Base-by-base conservation (phyloP, 2,329 filamentous ascomycete species). In the Sordariomycetes sp. region DNA sequence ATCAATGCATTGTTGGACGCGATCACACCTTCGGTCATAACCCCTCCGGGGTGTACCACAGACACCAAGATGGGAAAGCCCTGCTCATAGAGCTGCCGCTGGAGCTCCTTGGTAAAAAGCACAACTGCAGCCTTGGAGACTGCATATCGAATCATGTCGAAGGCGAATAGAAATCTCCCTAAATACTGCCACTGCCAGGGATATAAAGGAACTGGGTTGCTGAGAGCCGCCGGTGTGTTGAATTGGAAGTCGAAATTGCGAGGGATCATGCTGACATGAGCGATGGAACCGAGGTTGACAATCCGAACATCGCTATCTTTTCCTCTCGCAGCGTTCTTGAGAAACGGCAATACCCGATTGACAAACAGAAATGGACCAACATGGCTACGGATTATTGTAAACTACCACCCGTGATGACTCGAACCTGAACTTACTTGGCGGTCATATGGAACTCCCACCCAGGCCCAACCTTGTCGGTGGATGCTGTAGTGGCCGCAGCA, bases 321-420 rank as follows among this genome's bases (percentile, higher is more conserved):
- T 7, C 38, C 16, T 5, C 14, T 24, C 1, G 44, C 34, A 3
- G 50, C 45, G 5, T 40, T 36, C 8, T 47, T 45, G 6, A 55
- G 40, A 6, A 50, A 39, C 1, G 51, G 49, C 2, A 57, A 34
- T 0, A 53, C 14, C 20, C 42, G 34, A n/a, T 50, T 48, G 6
- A 42, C 47, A 19, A 53, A 36, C 4, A 47, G 30, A 32, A 50
- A 53, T 25, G 45, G 47, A 2, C 49, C 50, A 9, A 53, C 30
- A 28, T 51, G 41, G 25, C 50, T 53, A 12, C 20, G 9, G n/a
- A n/a, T n/a, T n/a, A n/a, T n/a, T n/a, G n/a, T n/a, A n/a, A n/a
- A n/a, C n/a, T n/a, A n/a, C n/a, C n/a, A n/a, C n/a, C n/a, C n/a
- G n/a, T 18, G 4, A 3, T 8, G 4, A 4, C 11, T n/a, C 18